Percentiles rank a stretch among this genome's conserved stretches.
phyloP scores from a whole-genome alignment of 108 stramenopile species.

The Cyclotella cryptica region DNA sequence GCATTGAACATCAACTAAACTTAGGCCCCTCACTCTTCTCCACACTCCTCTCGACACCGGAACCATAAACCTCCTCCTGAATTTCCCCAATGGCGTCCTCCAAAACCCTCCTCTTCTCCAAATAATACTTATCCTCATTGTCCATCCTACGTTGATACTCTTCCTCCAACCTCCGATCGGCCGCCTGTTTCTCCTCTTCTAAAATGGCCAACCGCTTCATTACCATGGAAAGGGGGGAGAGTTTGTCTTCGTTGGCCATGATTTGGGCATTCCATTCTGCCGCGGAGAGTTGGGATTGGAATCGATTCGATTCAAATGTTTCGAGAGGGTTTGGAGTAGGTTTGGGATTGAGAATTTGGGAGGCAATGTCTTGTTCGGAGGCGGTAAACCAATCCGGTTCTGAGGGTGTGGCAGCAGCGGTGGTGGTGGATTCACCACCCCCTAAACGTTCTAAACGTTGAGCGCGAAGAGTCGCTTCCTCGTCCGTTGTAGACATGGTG shows the following conservation, averaged over 20 bases:
- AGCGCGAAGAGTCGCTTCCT: conserved; percentile 36
- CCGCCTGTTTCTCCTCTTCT: conserved; percentile 85
- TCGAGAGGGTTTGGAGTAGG: conserved; percentile 23
- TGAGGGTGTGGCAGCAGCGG: conserved; percentile 7
- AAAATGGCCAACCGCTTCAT: conserved; percentile 83
- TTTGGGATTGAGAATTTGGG: conserved; percentile 25
- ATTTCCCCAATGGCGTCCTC: conserved; percentile 76
- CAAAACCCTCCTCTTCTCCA: conserved; percentile 74
- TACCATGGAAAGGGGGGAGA: conserved; percentile 70
- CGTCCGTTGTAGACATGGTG: too few relatives aligned
- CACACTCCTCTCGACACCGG: not conserved
- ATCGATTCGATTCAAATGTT: conserved; percentile 60
- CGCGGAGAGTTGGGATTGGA: conserved; percentile 73
- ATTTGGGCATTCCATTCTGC: conserved; percentile 82
- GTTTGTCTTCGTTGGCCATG: conserved; percentile 72
- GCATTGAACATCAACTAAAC: not conserved
- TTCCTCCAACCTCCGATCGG: conserved; percentile 75
- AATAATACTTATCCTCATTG: conserved; percentile 79
- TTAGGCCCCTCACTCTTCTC: conserved; percentile 12
- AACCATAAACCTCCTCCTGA: conserved; percentile 53
- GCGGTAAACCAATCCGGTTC: conserved; percentile 52
- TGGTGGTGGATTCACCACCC: not conserved
- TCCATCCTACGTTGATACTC: conserved; percentile 76
- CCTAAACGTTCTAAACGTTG: conserved; percentile 61
- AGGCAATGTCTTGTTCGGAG: conserved; percentile 50